Base-by-base conservation (phyloP, 176 grass and related monocot genomes). In the Stipa capillata region DNA sequence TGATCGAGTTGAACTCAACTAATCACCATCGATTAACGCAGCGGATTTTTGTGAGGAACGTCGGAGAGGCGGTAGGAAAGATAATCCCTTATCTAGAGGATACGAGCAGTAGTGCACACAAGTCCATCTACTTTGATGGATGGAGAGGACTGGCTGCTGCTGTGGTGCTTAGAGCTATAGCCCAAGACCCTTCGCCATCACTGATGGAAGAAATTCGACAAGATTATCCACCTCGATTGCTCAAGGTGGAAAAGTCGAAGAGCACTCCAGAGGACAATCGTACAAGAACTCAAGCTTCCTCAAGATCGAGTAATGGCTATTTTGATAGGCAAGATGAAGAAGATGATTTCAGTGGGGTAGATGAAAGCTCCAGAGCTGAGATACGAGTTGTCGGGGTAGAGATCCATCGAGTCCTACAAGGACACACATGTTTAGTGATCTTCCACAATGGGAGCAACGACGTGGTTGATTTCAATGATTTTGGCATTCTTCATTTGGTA, bases 351-450 rank as follows among this genome's bases (percentile, higher is more conserved):
- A 10, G 0, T 0, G 67, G 66, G 7, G 7, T 70, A 20, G 14
- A 5, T 3, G 14, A 48, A 5, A 0, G 8, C 42, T 47, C 66
- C 0, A 47, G 42, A 11, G 7, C 0, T 0, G 43, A 48, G 25
- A 20, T 70, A 5, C 0, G 0, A 1, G 14, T 27, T 0, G 15
- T 48, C 0, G 4, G 0, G 0, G 0, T 0, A 11, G 69, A 16
- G 24, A 70, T 43, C 13, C 0, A 2, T 5, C 14, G 0, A 0
- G 0, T 7, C 0, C 0, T 48, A 12, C 0, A 0, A 8, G 16
- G 0, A 0, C 1, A 18, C 3, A 18, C 0, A 0, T 45, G 1
- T 5, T 2, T 69, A 1, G 24, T 49, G 3, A 0, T 70, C 0
- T 70, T 70, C 0, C 67, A 70, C 2, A 70, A 70, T 6, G 67